phyloP scores from a whole-genome alignment of 1,284 basidiomycete genomes.

The Apiotrichum siamense region DNA sequence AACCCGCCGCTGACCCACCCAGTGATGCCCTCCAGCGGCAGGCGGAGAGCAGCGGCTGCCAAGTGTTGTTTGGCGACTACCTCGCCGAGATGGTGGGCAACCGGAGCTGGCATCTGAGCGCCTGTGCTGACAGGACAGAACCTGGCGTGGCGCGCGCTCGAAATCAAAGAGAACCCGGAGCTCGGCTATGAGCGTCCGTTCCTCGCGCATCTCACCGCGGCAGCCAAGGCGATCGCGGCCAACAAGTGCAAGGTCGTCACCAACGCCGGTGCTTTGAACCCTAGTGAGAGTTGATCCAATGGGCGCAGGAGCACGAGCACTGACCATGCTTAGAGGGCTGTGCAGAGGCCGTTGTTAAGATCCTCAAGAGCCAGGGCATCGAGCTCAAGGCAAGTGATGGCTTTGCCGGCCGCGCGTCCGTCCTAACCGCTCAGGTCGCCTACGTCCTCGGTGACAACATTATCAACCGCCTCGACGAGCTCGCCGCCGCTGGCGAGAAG shows the following conservation, averaged over 20 bases:
- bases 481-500: slow-evolving; percentile 7
- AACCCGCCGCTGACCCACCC: too few relatives aligned
- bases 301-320: too few relatives aligned
- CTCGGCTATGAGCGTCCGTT: slow-evolving; percentile 20
- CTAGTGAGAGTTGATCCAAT: too few relatives aligned
- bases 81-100: slow-evolving; percentile 17
- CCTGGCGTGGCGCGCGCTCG: slow-evolving; percentile 18
- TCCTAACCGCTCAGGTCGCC: slow-evolving; percentile 4
- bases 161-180: slow-evolving; percentile 10
- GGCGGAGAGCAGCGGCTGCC: slow-evolving; percentile 6
- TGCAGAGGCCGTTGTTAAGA: slow-evolving; percentile 9
- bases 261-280: slow-evolving; percentile 23
- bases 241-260: slow-evolving; percentile 18
- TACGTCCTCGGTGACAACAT: slow-evolving; percentile 18
- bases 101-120: not conserved
- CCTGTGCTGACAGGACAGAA: slow-evolving; percentile 16
- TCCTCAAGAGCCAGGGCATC: slow-evolving; percentile 42
- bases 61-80: slow-evolving; percentile 19
- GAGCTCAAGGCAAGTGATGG: slow-evolving; percentile 94
- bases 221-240: slow-evolving; percentile 11
- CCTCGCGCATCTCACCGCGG: slow-evolving; percentile 13
- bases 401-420: slow-evolving; percentile 90
- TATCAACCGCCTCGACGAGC: slow-evolving; percentile 6
- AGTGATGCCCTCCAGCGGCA: slow-evolving; percentile 11
- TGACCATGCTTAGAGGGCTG: too few relatives aligned